These are phyloP conservation scores for Lactarius akahatsu DNA, from an alignment of 768 basidiomycete genomes.

Conservation along the genomic window DNA sequence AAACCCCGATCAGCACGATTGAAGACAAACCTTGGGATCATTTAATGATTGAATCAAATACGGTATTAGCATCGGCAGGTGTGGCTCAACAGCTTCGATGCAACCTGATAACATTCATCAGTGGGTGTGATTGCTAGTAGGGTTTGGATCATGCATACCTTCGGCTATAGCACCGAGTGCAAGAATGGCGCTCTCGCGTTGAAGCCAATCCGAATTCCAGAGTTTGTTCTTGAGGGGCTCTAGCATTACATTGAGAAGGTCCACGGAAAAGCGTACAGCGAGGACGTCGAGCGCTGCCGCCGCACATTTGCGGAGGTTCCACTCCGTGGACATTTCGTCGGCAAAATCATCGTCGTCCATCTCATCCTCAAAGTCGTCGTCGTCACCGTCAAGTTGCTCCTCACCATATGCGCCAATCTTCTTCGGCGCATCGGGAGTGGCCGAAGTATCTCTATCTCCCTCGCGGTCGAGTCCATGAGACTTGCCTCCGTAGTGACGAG, in stretches of 20 bases:
- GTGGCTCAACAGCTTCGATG: conserved; percentile 92
- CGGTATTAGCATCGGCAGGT: conserved; percentile 89
- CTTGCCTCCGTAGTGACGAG: conserved; percentile 86
- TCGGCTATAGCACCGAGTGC: conserved; percentile 98
- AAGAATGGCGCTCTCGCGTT: conserved; percentile 92
- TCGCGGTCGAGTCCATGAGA: conserved; percentile 81
- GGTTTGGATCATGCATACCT: conserved; percentile 50
- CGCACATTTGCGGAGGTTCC: conserved; percentile 98
- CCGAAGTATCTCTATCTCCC: conserved; percentile 38
- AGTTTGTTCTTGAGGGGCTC: conserved; percentile 90
- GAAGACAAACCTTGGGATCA: conserved; percentile 75
- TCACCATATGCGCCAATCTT: conserved; percentile 68
- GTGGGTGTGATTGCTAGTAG: not conserved
- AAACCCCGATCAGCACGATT: not conserved
- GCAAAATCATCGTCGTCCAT: conserved; percentile 90
- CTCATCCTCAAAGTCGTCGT: conserved; percentile 72
- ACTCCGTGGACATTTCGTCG: conserved; percentile 96
- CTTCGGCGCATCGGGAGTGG: conserved; percentile 32
- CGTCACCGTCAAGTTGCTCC: conserved; percentile 80
- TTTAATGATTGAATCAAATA: conserved; percentile 89
- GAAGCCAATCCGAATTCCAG: conserved; percentile 90
- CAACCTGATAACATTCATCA: conserved; percentile 59
- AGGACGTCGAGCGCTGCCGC: conserved; percentile 97
- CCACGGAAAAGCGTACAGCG: conserved; percentile 88
- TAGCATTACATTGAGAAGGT: conserved; percentile 84